These are phyloP conservation scores for Epichloe glyceriae DNA, from an alignment of 2,329 filamentous ascomycete species.

Conservation along the genomic window DNA sequence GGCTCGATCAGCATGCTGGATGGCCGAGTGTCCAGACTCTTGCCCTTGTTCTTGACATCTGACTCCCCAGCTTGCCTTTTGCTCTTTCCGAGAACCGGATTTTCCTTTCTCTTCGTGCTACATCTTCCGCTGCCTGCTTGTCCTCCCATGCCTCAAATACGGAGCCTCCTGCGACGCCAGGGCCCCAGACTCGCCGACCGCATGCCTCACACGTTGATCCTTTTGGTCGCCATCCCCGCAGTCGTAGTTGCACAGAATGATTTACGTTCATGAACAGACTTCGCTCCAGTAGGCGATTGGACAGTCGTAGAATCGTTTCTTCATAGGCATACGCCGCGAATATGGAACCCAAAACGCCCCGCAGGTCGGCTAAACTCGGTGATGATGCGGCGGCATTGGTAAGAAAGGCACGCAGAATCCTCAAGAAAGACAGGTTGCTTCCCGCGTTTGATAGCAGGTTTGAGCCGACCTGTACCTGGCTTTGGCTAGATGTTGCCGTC, in stretches of 20 bases:
- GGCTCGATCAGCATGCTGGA: constrained; percentile 27
- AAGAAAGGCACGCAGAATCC: constrained; percentile 79
- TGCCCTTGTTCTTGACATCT: constrained; percentile 31
- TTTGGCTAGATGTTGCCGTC: constrained; percentile 51
- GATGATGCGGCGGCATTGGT: constrained; percentile 68
- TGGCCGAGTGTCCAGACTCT: constrained; percentile 25
- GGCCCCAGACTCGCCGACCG: constrained; percentile 73
- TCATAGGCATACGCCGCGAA: constrained; percentile 96
- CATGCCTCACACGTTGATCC: constrained; percentile 84
- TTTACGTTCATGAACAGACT: constrained; percentile 78
- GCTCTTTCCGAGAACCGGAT: constrained; percentile 22
- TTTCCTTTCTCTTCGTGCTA: constrained; percentile 31
- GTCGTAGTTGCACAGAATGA: constrained; percentile 59
- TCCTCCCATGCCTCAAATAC: constrained; percentile 77
- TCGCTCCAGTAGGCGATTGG: constrained; percentile 75
- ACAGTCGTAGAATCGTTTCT: constrained; percentile 72
- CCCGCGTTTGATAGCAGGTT: constrained; percentile 25
- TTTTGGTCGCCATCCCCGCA: constrained; percentile 78
- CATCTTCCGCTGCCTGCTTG: constrained; percentile 35
- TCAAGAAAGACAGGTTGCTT: constrained; percentile 68
- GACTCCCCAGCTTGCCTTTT: constrained; percentile 21
- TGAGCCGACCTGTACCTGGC: constrained; percentile 18
- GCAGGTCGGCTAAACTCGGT: constrained; percentile 75
- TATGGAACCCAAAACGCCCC: constrained; percentile 73
- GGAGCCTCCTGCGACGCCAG: constrained; percentile 56